A percentile compares a stretch with the other conserved stretches of the same genome.
Conservation (phyloP, 169 alveolate species). For the Plasmodium relictum region DNA sequence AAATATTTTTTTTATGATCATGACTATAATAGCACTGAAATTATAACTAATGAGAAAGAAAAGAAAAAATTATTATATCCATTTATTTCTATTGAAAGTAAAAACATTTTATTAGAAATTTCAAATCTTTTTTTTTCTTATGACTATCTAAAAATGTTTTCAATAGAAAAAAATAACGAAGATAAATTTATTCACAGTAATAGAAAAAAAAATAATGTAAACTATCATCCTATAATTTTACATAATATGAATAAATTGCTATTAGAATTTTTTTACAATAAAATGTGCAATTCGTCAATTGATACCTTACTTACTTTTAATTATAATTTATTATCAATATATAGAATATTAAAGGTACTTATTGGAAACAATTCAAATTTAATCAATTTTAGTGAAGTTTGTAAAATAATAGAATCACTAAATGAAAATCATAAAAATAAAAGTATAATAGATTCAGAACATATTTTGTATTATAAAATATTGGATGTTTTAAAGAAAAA, state of each 20-base stretch:
- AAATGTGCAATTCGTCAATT: conserved; percentile 23
- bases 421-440: background rate
- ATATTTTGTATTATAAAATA: conserved; percentile 39
- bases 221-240: conserved; percentile 32
- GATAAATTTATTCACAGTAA: background rate
- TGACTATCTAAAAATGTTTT: conserved; percentile 33
- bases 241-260: conserved; percentile 29
- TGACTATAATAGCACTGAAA: conserved; percentile 26
- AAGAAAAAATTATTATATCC: conserved; percentile 10
- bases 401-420: background rate
- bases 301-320: conserved; percentile 30
- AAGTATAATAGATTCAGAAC: conserved; percentile 7
- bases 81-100: conserved; percentile 50
- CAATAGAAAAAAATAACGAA: background rate
- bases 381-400: conserved; percentile 21
- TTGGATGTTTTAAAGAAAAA: conserved; percentile 24
- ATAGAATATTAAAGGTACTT: conserved; percentile 42
- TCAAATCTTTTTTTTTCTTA: conserved; percentile 36
- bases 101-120: conserved; percentile 33
- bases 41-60: conserved; percentile 26
- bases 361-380: conserved; percentile 46
- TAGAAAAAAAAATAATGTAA: background rate
- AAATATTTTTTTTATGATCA: conserved; percentile 32
- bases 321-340: conserved; percentile 45
- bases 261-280: conserved; percentile 31